Conservation (phyloP, 2,329 filamentous ascomycete genomes). For the Colletotrichum scovillei region DNA sequence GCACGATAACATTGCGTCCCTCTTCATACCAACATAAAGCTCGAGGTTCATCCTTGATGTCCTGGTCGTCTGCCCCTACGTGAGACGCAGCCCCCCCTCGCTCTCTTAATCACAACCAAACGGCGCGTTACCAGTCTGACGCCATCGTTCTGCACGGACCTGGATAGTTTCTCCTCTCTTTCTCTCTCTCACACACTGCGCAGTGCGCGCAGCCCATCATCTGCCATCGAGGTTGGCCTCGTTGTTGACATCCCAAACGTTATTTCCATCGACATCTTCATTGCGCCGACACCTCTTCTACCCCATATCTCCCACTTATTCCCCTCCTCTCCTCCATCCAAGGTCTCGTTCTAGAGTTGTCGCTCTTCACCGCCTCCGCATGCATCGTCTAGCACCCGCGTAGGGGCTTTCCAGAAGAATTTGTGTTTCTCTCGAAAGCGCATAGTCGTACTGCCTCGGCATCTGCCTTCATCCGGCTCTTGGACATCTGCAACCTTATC, state of each 20-base stretch:
- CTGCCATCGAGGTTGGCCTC: neutral
- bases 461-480: conserved; percentile 2
- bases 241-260: neutral
- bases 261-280: conserved; percentile 2
- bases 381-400: neutral
- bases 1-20: neutral
- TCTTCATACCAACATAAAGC: conserved; percentile 3
- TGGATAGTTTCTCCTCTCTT: neutral
- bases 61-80: conserved; percentile 20
- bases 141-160: conserved; percentile 30
- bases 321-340: neutral
- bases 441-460: neutral
- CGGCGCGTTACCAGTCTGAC: conserved; percentile 24
- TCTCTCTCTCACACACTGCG: too few species aligned
- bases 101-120: conserved; percentile 21
- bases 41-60: conserved; percentile 32
- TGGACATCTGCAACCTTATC: conserved; percentile 21
- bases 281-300: neutral
- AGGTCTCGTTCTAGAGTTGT: neutral
- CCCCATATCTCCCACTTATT: neutral
- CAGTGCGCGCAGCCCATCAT: neutral
- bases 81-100: conserved; percentile 26
- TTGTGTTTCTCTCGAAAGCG: neutral
- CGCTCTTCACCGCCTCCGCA: neutral
- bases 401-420: neutral